These are phyloP conservation scores for Colletotrichum noveboracense DNA, from an alignment of 2,329 filamentous ascomycete genomes.

Conservation along the genomic window DNA sequence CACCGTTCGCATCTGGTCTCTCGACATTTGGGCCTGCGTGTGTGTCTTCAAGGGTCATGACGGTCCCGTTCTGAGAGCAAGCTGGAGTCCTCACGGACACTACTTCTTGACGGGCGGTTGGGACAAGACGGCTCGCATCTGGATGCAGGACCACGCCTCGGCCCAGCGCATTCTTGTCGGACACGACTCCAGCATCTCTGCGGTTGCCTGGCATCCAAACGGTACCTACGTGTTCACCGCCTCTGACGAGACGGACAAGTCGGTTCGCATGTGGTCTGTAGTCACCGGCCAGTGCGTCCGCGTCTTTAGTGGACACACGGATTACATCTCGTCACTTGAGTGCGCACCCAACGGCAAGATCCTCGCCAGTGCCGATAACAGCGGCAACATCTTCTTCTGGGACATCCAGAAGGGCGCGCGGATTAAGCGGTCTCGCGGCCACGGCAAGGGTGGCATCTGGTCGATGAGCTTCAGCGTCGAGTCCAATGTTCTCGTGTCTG, in stretches of 20 bases:
- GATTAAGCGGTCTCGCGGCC: constrained; percentile 91
- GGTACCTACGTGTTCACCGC: constrained; percentile 92
- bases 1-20: constrained; percentile 88
- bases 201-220: constrained; percentile 93
- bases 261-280: constrained; percentile 97
- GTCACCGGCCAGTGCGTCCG: constrained; percentile 85
- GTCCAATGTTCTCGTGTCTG: constrained; percentile 87
- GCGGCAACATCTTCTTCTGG: constrained; percentile 93
- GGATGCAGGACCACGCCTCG: constrained; percentile 91
- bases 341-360: constrained; percentile 89
- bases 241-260: constrained; percentile 83
- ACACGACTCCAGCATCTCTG: constrained; percentile 92
- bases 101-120: constrained; percentile 91
- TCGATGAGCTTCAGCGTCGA: constrained; percentile 93
- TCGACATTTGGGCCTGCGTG: constrained; percentile 90
- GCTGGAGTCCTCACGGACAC: constrained; percentile 92
- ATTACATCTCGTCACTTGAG: constrained; percentile 83
- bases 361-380: constrained; percentile 87
- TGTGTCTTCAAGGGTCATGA: constrained; percentile 95
- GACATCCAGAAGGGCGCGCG: constrained; percentile 85
- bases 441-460: constrained; percentile 93
- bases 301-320: constrained; percentile 89
- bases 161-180: constrained; percentile 88
- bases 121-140: constrained; percentile 89
- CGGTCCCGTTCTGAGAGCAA: constrained; percentile 84